Base-by-base conservation (phyloP, 2,329 filamentous ascomycete genomes). In the Westerdykella aurantiaca region DNA sequence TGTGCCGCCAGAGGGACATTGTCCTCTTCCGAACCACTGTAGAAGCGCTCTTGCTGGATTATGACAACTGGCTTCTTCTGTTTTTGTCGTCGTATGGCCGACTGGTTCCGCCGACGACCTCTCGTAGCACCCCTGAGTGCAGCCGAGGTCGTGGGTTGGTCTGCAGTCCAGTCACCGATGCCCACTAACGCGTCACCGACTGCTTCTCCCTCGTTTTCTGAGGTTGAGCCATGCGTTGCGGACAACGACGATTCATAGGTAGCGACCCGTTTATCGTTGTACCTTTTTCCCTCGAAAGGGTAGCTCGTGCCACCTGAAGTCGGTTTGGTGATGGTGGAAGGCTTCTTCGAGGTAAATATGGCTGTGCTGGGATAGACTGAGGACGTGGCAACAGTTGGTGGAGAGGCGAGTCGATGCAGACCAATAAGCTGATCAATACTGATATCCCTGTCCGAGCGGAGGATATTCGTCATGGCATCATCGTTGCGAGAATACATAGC, bases 271-370 rank as follows among this genome's bases (percentile, higher is more conserved):
- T 57, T 58, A 34, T 49, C 49, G 21, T 54, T 51, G 5, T 47
- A 44, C 3, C 45, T 49, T 16, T 49, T 34, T 2, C 38, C 40
- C 21, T 45, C 23, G 5, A 43, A 25, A 18, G 44, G 46, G 23
- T 60, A 57, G 38, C 37, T 46, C 39, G 56, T 60, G 10, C 55
- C 51, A n/a, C 46, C 42, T n/a, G 58, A 60, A 3, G 60, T 63
- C n/a, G 56, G 57, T 39, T 56, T 57, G 11, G 59, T 63, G n/a
- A 40, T 25, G 34, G 44, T 51, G 3, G 59, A 59, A 6, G 49
- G 45, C 31, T 54, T 47, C 31, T 39, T 47, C 3, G 49, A 51
- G 41, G 47, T 56, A 35, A 54, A 57, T 1, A 55, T 45, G 9
- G 47, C 44, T 1, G 45, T 46, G 7, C 46, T 48, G 2, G 48